Evolutionary conservation across 2,329 filamentous ascomycete genomes (phyloP).

Genomic region (Colletotrichum sidae): DNA sequence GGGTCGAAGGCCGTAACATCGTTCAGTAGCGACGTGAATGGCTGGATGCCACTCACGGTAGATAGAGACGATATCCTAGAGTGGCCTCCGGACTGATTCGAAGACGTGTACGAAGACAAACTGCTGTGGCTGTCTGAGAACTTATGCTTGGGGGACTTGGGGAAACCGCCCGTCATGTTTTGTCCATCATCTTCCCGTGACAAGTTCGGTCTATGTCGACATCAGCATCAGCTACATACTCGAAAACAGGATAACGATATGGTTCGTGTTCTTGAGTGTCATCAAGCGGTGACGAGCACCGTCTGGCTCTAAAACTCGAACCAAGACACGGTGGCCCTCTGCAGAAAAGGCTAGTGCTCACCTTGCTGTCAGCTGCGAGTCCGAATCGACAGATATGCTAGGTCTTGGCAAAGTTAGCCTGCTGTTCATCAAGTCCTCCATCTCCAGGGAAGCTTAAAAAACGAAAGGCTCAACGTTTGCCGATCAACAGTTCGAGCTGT

Average conservation of each 20-base stretch:
- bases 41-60: conserved; percentile 57
- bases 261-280: no score
- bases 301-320: not conserved
- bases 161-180: conserved; percentile 35
- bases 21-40: conserved; percentile 47
- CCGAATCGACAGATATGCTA: conserved; percentile 32
- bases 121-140: conserved; percentile 65
- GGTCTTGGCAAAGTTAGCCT: conserved; percentile 9
- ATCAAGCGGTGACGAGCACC: no score
- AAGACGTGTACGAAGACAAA: conserved; percentile 61
- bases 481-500: no score
- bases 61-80: conserved; percentile 67
- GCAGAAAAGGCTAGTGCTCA: conserved; percentile 4
- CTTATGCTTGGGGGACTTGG: conserved; percentile 50
- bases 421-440: no score
- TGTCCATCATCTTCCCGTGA: conserved; percentile 36
- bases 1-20: conserved; percentile 54
- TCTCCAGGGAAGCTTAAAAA: not conserved
- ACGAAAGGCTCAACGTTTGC: no score
- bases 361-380: conserved; percentile 39
- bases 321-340: no score
- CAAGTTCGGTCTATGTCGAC: conserved; percentile 38
- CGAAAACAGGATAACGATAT: not conserved
- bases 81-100: conserved; percentile 58
- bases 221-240: conserved; percentile 39